Percentiles rank a stretch among this genome's conserved stretches.
phyloP scores from a whole-genome alignment of 2,329 filamentous ascomycete genomes.

The Neonectria magnoliae region DNA sequence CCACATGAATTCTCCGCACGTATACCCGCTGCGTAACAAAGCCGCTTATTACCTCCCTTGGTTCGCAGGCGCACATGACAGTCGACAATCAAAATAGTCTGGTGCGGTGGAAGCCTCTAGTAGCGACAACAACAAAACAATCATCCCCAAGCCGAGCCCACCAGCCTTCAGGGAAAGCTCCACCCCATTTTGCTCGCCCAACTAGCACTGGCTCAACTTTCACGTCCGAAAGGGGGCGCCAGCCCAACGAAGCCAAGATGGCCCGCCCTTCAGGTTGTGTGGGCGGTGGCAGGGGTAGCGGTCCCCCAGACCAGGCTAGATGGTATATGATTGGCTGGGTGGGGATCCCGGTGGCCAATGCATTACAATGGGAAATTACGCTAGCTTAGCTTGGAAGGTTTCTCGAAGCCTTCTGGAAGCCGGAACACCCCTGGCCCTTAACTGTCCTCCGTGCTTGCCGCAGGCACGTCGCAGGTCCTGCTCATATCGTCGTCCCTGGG shows the following conservation, averaged over 20 bases:
- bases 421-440: conserved; percentile 3
- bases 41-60: background rate
- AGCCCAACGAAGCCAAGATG: conserved; percentile 17
- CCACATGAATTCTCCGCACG: background rate
- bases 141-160: conserved; percentile 11
- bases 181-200: conserved; percentile 24
- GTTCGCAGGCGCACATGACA: conserved; percentile 28
- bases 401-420: conserved; percentile 49
- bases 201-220: background rate
- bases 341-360: conserved; percentile 39
- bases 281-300: conserved; percentile 16
- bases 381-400: conserved; percentile 48
- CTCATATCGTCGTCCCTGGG: background rate
- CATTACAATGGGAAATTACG: conserved; percentile 43
- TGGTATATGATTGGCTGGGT: conserved; percentile 42
- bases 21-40: background rate
- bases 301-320: conserved; percentile 7
- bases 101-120: background rate
- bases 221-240: conserved; percentile 22
- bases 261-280: conserved; percentile 11
- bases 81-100: conserved; percentile 25
- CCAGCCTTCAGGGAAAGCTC: conserved; percentile 13
- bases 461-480: conserved; percentile 25
- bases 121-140: background rate
- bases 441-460: conserved; percentile 22